Evolutionary conservation across 257 asterid genomes (phyloP).

Genomic region (Lycium barbarum): DNA sequence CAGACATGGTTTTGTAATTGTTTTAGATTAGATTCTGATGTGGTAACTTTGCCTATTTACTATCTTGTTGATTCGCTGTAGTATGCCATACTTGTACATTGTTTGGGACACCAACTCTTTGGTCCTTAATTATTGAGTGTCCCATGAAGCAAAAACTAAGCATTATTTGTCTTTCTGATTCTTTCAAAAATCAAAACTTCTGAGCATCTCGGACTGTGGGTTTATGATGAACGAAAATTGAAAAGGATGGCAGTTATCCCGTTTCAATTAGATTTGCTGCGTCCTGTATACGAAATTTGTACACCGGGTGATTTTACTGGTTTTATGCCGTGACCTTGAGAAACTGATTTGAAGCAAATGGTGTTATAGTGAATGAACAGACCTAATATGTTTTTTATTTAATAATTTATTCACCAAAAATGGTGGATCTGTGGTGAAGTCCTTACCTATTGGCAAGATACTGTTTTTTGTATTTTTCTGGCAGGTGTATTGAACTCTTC

Average conservation of each 20-base stretch:
- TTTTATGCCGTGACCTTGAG: not conserved
- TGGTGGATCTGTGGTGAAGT: not conserved
- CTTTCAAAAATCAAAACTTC: not conserved
- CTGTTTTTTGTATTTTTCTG: not conserved
- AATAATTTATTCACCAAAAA: conserved; percentile 4
- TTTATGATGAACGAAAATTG: not conserved
- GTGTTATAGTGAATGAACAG: not conserved
- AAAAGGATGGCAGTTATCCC: not conserved
- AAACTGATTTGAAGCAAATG: not conserved
- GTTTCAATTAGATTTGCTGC: not conserved
- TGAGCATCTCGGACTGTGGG: not conserved
- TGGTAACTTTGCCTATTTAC: not conserved
- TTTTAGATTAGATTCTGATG: not conserved
- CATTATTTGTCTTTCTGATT: conserved; percentile 4
- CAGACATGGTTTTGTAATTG: not conserved
- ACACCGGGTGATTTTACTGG: conserved; percentile 1
- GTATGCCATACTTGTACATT: no score
- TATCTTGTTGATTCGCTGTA: not conserved
- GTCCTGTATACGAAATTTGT: not conserved
- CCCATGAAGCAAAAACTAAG: not conserved
- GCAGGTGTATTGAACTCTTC: conserved; percentile 2
- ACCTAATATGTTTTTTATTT: not conserved
- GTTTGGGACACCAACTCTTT: no score
- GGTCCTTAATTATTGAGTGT: not conserved
- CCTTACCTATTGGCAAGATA: not conserved